Evolutionary conservation across 768 basidiomycete genomes (phyloP), one percentile per base, ranked within the genome.

Genomic region (Suillus tomentosus): DNA sequence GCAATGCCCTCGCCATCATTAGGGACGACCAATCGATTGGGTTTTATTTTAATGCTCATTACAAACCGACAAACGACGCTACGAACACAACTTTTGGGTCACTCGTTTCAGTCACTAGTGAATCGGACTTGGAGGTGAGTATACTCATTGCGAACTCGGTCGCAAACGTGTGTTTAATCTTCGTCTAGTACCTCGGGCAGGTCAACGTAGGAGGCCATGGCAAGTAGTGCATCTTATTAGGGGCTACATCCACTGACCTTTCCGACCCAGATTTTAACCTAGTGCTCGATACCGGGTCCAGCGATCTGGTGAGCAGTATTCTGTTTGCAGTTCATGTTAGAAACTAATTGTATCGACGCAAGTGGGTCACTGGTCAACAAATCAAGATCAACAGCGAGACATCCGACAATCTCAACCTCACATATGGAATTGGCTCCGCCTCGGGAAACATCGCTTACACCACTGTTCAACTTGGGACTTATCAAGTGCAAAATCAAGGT

Each of bases 351-450:
- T 13, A n/a, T 54, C 34, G 34, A 54, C 5, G 11, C 53, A 54
- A 54, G 53, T 76, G 73, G 73, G 66, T 74, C 27, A 27, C 45
- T 31, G 37, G 42, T 55, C 61, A 67, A 61, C 74, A 68, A 6
- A 62, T 79, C 13, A 62, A 73, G 7, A 57, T 78, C 11, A 70
- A 71, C 39, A 72, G 71, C n/a, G 61, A 66, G 37, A 78, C 80
- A 14, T 70, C 73, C 53, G 69, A 76, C 13, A 65, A 69, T 36
- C 67, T 74, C 1, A 72, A 72, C 54, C 67, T 76, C 42, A 73
- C 74, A 22, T 82, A 79, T 65, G 81, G 79, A 22, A 68, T 75
- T n/a, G 81, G 81, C 17, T 71, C 70, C 17, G 79, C 78, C 0
- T 66, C 62, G 3, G 81, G 81, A 8, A 69, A 67, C 40, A 73